A percentile compares a stretch with the other conserved stretches of the same genome.
These are phyloP conservation scores for Puccinia novopanici DNA, from an alignment of 1,284 basidiomycete species.

Conservation along the genomic window DNA sequence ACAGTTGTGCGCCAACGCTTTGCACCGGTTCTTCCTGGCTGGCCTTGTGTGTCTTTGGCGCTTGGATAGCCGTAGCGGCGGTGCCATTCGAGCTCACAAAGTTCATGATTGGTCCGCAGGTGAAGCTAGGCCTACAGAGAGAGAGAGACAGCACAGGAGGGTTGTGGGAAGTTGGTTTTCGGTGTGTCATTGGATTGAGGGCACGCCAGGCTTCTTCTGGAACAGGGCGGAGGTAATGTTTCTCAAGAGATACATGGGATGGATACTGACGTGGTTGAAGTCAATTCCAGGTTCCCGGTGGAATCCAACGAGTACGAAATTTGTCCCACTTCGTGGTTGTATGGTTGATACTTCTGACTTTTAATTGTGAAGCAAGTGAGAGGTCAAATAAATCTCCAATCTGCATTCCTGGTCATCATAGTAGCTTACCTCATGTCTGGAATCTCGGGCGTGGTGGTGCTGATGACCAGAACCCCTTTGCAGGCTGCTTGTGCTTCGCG, in stretches of 20 bases:
- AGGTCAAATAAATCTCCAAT: background rate
- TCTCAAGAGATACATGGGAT: background rate
- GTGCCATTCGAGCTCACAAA: conserved; percentile 39
- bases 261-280: conserved; percentile 28
- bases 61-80: background rate
- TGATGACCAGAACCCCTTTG: conserved; percentile 14
- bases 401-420: background rate
- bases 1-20: conserved; percentile 44
- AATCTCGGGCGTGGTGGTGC: conserved; percentile 4
- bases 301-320: conserved; percentile 19
- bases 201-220: background rate
- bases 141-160: background rate
- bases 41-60: background rate
- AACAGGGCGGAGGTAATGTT: background rate
- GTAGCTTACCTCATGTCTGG: conserved; percentile 14
- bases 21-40: conserved; percentile 15
- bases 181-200: background rate
- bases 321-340: conserved; percentile 20
- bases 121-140: conserved; percentile 2
- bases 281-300: conserved; percentile 18
- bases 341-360: background rate
- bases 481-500: background rate
- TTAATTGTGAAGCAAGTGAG: background rate
- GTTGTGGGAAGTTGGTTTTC: background rate
- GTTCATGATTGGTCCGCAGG: conserved; percentile 26